Evolutionary conservation across 2,329 filamentous ascomycete genomes (phyloP), one percentile per base, ranked within the genome.

Genomic region (Fusarium sp.): DNA sequence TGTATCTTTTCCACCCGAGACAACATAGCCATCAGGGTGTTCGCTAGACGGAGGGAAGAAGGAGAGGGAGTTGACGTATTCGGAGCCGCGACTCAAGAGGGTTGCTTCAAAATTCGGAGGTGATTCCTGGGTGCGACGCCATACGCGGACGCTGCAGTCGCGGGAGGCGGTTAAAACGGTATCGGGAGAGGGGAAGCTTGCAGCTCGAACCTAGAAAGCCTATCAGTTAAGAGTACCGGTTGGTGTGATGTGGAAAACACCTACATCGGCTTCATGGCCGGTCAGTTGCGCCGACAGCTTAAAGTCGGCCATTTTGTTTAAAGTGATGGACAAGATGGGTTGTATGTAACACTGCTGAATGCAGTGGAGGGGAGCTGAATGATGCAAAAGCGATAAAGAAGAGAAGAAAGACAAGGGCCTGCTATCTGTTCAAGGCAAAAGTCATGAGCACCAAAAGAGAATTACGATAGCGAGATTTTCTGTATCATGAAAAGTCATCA

Each of bases 181-280:
- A 69, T 91, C 88, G 64, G 91, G 83, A 53, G 87, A 87, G 23
- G 94, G 93, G 76, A 95, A 98, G 77, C 86, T 86, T 74, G 97
- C 92, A 69, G 89, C 92, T 74, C 95, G 93, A 74, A 99, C 95
- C 95, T 98, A 72, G 25, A 34, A 6, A 7, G 43, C 10, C 23
- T 51, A 68, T 76, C 49, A 77, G 65, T 34, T 51, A 14, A 28
- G 20, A 37, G 14, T 14, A 20, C 23, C 23, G 23, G 37, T 28
- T 13, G 18, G 23, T 11, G 27, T 46, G 7, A 20, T 28, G 34
- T 51, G 48, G 40, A 54, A 32, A 56, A 16, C 27, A 74, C 90
- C 82, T 86, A 98, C 96, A 89, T 99, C 96, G 79, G 96, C 92
- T 80, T 96, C 92, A 80, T 99, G 96, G 77, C 93, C 95, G 73